Conservation (phyloP, 768 basidiomycete species). For the Lactarius indigo region DNA sequence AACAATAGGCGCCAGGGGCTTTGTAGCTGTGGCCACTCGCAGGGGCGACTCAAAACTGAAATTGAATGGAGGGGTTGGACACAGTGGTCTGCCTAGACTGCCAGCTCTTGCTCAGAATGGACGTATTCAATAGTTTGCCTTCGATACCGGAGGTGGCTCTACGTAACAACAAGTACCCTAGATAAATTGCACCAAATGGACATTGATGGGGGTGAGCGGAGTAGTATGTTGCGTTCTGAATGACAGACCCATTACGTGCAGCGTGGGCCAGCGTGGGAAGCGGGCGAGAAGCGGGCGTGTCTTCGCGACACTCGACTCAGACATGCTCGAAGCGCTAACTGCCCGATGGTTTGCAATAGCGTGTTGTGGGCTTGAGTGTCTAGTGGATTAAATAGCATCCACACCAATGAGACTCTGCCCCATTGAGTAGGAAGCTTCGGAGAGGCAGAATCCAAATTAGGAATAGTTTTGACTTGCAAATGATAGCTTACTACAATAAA, state of each 20-base stretch:
- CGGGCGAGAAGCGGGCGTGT: too few relatives aligned
- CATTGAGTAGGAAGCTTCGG: too few relatives aligned
- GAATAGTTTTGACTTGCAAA: too few relatives aligned
- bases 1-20: neutral
- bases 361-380: too few relatives aligned
- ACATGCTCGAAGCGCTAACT: slow-evolving; percentile 26
- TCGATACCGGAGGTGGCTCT: slow-evolving; percentile 17
- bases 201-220: slow-evolving; percentile 41
- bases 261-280: too few relatives aligned
- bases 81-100: too few relatives aligned
- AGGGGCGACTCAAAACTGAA: slow-evolving; percentile 47
- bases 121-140: slow-evolving; percentile 1
- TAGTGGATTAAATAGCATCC: neutral
- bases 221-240: slow-evolving; percentile 30
- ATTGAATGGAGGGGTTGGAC: slow-evolving; percentile 38
- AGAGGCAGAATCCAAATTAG: too few relatives aligned
- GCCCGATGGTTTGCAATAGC: slow-evolving; percentile 60
- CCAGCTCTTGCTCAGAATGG: neutral
- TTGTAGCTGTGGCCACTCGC: slow-evolving; percentile 33
- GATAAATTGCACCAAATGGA: slow-evolving; percentile 32
- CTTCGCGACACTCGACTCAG: neutral
- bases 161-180: slow-evolving; percentile 28
- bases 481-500: too few relatives aligned
- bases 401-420: too few relatives aligned
- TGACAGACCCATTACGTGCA: slow-evolving; percentile 31